These are phyloP conservation scores for Cajanus cajan DNA, from an alignment of 306 rosid species.

Conservation along the genomic window DNA sequence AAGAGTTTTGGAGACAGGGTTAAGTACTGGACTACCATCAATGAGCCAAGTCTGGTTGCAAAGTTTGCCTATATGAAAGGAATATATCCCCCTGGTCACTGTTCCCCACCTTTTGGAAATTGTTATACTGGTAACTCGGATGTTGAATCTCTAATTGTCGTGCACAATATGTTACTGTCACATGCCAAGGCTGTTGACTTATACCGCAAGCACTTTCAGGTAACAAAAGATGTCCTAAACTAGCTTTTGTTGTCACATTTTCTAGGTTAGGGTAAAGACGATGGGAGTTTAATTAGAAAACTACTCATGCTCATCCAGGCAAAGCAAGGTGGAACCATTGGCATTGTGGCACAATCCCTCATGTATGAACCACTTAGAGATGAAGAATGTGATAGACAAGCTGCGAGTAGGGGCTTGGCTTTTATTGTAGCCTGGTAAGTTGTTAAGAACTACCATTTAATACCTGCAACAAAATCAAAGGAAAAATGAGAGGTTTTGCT, in stretches of 20 bases:
- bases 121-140: slow-evolving; percentile 59
- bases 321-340: slow-evolving; percentile 56
- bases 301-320: slow-evolving; percentile 32
- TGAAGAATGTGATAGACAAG: slow-evolving; percentile 46
- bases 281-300: not conserved
- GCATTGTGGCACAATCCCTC: slow-evolving; percentile 27
- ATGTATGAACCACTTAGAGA: slow-evolving; percentile 67
- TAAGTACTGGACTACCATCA: slow-evolving; percentile 55
- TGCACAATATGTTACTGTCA: slow-evolving; percentile 67
- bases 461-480: not conserved
- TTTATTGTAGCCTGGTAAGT: slow-evolving; percentile 53
- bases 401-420: slow-evolving; percentile 53
- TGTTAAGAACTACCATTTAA: not conserved
- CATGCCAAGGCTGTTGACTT: slow-evolving; percentile 62
- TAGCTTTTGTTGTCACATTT: slow-evolving; percentile 7
- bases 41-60: slow-evolving; percentile 44
- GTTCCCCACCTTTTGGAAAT: slow-evolving; percentile 72
- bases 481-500: not conserved
- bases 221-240: not conserved
- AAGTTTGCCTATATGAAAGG: slow-evolving; percentile 38
- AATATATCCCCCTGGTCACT: slow-evolving; percentile 47
- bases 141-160: slow-evolving; percentile 56
- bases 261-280: not conserved
- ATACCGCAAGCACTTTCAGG: slow-evolving; percentile 59
- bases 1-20: slow-evolving; percentile 53